A percentile compares a stretch with the other conserved stretches of the same genome.
These are phyloP conservation scores for Dorcoceras hygrometricum DNA, from an alignment of 257 asterid species.

Conservation along the genomic window DNA sequence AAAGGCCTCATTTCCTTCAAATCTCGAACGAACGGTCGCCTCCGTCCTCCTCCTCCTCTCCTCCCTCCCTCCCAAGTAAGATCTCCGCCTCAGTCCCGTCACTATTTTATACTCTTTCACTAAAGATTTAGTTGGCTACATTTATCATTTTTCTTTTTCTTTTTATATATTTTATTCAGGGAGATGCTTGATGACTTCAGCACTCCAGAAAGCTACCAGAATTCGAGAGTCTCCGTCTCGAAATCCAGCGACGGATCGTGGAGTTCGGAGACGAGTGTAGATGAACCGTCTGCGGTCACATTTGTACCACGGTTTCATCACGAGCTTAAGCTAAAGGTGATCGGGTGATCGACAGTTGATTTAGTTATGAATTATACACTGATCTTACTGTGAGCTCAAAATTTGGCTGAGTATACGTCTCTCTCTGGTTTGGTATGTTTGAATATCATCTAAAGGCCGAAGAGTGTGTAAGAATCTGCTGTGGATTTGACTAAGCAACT, in stretches of 20 bases:
- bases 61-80: constrained; percentile 40
- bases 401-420: not conserved
- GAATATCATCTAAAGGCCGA: not conserved
- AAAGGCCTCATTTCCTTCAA: constrained; percentile 62
- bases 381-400: constrained; percentile 1
- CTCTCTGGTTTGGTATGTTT: not conserved
- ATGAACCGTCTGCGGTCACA: constrained; percentile 31
- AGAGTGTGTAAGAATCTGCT: not conserved
- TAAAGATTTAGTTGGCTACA: constrained; percentile 18
- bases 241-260: constrained; percentile 31
- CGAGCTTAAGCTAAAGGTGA: constrained; percentile 43
- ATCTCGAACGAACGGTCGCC: constrained; percentile 63
- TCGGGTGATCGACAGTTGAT: constrained; percentile 13
- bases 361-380: constrained; percentile 13
- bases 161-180: constrained; percentile 20
- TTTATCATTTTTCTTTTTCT: not conserved
- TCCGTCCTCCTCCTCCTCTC: constrained; percentile 85
- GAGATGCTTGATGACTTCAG: constrained; percentile 22
- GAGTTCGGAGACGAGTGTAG: constrained; percentile 26
- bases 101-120: no score
- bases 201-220: constrained; percentile 38
- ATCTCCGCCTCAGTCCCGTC: no score
- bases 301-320: constrained; percentile 27
- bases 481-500: constrained; percentile 1
- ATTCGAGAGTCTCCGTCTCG: constrained; percentile 26